Evolutionary conservation across 371 early-diverging fungal genomes (phyloP).

Genomic region (Circinella umbellata): DNA sequence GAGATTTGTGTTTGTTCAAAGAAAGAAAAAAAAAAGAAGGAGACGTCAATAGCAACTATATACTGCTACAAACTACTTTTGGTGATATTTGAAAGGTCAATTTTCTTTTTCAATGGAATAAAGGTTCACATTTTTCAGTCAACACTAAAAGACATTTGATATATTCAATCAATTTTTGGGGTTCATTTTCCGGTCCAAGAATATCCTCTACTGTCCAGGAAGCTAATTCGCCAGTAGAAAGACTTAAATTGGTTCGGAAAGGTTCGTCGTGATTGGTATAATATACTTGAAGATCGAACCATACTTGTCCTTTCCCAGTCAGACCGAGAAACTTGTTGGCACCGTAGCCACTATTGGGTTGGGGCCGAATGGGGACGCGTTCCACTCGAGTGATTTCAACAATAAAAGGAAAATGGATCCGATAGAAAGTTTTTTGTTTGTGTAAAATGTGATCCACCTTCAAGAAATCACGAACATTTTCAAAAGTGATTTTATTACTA

Average conservation of each 20-base stretch:
- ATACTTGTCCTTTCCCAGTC: conserved; percentile 35
- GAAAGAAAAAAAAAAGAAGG: no score
- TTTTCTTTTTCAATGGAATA: conserved; percentile 2
- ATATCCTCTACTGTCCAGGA: conserved; percentile 46
- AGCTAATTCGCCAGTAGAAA: conserved; percentile 34
- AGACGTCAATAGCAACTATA: no score
- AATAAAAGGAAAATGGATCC: conserved; percentile 41
- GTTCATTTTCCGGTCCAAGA: conserved; percentile 27
- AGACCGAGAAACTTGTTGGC: conserved; percentile 34
- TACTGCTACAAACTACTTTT: no score
- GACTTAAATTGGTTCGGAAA: conserved; percentile 36
- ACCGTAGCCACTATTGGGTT: conserved; percentile 24
- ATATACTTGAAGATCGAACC: conserved; percentile 45
- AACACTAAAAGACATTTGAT: conserved; percentile 43
- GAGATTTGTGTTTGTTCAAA: no score
- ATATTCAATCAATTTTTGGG: conserved; percentile 33
- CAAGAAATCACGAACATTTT: conserved; percentile 48
- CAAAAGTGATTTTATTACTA: conserved; percentile 38
- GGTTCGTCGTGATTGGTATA: conserved; percentile 23
- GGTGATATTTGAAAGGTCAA: no score
- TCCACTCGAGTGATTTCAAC: conserved; percentile 48
- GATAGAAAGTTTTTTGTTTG: conserved; percentile 34
- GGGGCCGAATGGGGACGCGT: conserved; percentile 26
- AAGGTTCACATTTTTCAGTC: conserved; percentile 34
- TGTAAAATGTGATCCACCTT: conserved; percentile 35